Evolutionary conservation across 257 asterid species (phyloP).

Genomic region (Solanum chiquidenum): DNA sequence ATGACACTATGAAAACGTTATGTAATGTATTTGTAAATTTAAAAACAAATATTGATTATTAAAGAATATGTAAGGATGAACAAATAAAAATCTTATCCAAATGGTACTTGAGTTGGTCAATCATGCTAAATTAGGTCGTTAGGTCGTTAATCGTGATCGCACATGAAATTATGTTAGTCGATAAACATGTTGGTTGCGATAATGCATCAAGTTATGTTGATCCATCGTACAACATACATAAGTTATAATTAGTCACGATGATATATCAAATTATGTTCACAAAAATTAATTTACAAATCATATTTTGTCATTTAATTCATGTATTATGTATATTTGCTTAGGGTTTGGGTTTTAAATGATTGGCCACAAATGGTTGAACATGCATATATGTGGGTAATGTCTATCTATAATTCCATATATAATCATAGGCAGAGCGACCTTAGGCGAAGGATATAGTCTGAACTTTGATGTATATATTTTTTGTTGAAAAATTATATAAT

Average conservation of each 20-base stretch:
- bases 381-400: slow-evolving; percentile 8
- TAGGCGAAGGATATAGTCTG: not conserved
- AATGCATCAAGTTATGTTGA: not conserved
- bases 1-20: not conserved
- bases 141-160: not conserved
- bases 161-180: not conserved
- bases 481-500: no score
- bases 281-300: not conserved
- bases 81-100: not conserved
- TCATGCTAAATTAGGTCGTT: not conserved
- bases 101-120: not conserved
- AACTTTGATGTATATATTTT: no score
- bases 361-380: not conserved
- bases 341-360: not conserved
- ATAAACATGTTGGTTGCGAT: not conserved
- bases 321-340: not conserved
- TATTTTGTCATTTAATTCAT: not conserved
- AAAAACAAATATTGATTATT: not conserved
- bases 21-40: not conserved
- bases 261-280: not conserved
- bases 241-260: not conserved
- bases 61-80: not conserved
- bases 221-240: not conserved
- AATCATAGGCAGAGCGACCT: not conserved
- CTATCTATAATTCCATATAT: not conserved